These are phyloP conservation scores for Paramecium primaurelia DNA, from an alignment of 73 alveolate species.

Conservation along the genomic window DNA sequence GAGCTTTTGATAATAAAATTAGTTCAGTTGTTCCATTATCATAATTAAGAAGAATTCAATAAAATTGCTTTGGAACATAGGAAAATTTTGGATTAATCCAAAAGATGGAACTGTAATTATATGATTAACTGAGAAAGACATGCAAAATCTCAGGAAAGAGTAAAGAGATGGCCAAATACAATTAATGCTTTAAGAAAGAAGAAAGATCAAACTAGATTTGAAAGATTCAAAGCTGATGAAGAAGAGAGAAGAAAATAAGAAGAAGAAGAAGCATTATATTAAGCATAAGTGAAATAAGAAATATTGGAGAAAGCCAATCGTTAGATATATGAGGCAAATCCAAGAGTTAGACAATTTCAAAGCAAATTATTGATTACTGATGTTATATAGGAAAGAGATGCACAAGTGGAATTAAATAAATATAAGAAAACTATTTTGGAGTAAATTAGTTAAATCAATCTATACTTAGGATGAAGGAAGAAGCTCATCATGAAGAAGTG, in stretches of 20 bases:
- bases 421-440: conserved; percentile 77
- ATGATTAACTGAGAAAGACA: not conserved
- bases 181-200: conserved; percentile 78
- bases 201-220: conserved; percentile 82
- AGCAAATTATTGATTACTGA: conserved; percentile 84
- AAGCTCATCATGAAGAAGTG: conserved; percentile 45
- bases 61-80: not conserved
- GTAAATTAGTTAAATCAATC: conserved; percentile 60
- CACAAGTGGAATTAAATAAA: conserved; percentile 72
- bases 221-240: conserved; percentile 86
- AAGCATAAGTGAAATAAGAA: conserved; percentile 73
- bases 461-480: conserved; percentile 47
- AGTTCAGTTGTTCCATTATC: not conserved
- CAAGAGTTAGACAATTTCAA: conserved; percentile 87
- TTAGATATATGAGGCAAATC: conserved; percentile 77
- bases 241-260: conserved; percentile 76
- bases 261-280: conserved; percentile 81
- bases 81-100: not conserved
- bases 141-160: conserved; percentile 76
- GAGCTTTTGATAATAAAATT: not conserved
- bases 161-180: conserved; percentile 81
- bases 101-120: conserved; percentile 17
- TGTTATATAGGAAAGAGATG: conserved; percentile 81
- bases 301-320: conserved; percentile 86
- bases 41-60: not conserved